These are phyloP conservation scores for Fonsecaea monophora DNA, from an alignment of 2,329 filamentous ascomycete genomes.

Conservation along the genomic window DNA sequence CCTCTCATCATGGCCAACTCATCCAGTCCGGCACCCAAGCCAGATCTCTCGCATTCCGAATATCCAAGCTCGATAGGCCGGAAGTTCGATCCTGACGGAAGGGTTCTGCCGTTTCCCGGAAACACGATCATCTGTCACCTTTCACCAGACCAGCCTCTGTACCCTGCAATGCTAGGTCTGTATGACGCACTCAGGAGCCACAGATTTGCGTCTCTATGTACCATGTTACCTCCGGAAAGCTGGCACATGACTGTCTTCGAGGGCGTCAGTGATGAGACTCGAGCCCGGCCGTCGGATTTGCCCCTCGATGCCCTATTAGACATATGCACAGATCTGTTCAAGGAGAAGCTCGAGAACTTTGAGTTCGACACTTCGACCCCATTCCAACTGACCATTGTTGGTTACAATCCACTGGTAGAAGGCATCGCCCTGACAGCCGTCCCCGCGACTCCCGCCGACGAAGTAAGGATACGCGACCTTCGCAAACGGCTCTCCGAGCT, in stretches of 20 bases:
- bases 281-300: background rate
- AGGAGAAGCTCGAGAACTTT: background rate
- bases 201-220: background rate
- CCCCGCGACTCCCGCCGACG: background rate
- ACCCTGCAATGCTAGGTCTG: background rate
- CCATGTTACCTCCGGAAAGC: background rate
- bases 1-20: background rate
- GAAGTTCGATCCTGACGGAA: slow-evolving; percentile 3
- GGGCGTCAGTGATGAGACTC: background rate
- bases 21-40: background rate
- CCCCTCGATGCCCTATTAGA: background rate
- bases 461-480: background rate
- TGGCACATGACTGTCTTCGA: slow-evolving; percentile 5
- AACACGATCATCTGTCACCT: slow-evolving; percentile 4
- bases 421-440: background rate
- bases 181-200: background rate
- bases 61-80: background rate
- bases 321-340: background rate
- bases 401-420: background rate
- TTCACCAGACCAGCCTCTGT: background rate
- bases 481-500: background rate
- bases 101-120: background rate
- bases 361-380: background rate
- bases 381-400: background rate
- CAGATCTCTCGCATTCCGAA: background rate